Conservation (phyloP, 2,329 filamentous ascomycete genomes). For the Emmonsiellopsis sp. region DNA sequence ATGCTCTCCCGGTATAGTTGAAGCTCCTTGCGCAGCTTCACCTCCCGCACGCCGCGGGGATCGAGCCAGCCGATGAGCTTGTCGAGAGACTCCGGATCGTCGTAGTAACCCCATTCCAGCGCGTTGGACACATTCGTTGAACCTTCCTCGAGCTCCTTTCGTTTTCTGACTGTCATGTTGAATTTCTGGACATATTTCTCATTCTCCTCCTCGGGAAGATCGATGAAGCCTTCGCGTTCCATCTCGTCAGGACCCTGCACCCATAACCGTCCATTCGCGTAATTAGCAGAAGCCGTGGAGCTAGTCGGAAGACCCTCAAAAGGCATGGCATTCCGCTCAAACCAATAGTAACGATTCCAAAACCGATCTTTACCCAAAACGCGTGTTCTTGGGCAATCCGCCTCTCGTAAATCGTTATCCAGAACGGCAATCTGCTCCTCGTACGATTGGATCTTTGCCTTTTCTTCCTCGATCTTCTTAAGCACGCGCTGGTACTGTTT, state of each 20-base stretch:
- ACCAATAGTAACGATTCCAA: conserved; percentile 99
- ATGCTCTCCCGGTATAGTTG: conserved; percentile 68
- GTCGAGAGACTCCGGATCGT: conserved; percentile 69
- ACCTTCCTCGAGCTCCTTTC: conserved; percentile 80
- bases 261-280: conserved; percentile 93
- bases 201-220: conserved; percentile 61
- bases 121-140: conserved; percentile 51
- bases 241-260: conserved; percentile 89
- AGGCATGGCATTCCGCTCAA: conserved; percentile 96
- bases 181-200: conserved; percentile 69
- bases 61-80: conserved; percentile 82
- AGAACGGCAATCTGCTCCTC: conserved; percentile 78
- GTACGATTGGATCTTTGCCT: conserved; percentile 67
- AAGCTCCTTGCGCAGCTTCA: conserved; percentile 81
- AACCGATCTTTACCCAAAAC: conserved; percentile 90
- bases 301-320: conserved; percentile 80
- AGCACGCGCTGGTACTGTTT: conserved; percentile 83
- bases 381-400: conserved; percentile 82
- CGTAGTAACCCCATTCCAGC: conserved; percentile 85
- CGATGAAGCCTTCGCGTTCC: conserved; percentile 77
- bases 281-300: conserved; percentile 77
- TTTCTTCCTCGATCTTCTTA: conserved; percentile 82
- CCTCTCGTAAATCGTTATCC: conserved; percentile 88
- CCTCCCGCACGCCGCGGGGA: conserved; percentile 73
- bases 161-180: conserved; percentile 72